Evolutionary conservation across 2,329 filamentous ascomycete species (phyloP).

Genomic region (Fusarium sp.): DNA sequence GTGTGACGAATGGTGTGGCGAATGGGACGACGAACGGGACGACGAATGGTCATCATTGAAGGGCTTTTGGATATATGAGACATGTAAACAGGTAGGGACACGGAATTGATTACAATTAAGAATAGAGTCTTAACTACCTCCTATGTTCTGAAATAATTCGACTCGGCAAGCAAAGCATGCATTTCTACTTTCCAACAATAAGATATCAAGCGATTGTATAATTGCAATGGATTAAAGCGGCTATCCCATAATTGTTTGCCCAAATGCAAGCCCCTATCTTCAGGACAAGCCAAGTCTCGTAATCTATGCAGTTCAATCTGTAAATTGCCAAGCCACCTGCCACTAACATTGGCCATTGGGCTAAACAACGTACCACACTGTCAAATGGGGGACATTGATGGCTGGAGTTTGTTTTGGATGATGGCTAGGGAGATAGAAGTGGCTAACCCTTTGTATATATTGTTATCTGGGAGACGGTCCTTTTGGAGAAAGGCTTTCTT

Average conservation of each 20-base stretch:
- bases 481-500: not conserved
- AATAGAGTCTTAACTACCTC: not conserved
- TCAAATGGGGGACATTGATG: not conserved
- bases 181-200: not conserved
- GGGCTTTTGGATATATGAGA: not conserved
- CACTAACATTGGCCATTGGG: not conserved
- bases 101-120: not conserved
- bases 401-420: not conserved
- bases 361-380: not conserved
- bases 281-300: not conserved
- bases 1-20: not conserved
- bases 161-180: not conserved
- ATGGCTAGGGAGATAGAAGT: not conserved
- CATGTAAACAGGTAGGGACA: not conserved
- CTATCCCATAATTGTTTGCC: not conserved
- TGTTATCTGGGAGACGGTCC: not conserved
- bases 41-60: not conserved
- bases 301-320: not conserved
- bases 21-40: not conserved
- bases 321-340: not conserved
- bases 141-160: not conserved
- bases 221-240: not conserved
- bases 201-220: not conserved
- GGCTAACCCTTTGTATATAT: not conserved
- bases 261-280: not conserved